Conservation (phyloP, 306 rosid species). For the Citrullus amarus region DNA sequence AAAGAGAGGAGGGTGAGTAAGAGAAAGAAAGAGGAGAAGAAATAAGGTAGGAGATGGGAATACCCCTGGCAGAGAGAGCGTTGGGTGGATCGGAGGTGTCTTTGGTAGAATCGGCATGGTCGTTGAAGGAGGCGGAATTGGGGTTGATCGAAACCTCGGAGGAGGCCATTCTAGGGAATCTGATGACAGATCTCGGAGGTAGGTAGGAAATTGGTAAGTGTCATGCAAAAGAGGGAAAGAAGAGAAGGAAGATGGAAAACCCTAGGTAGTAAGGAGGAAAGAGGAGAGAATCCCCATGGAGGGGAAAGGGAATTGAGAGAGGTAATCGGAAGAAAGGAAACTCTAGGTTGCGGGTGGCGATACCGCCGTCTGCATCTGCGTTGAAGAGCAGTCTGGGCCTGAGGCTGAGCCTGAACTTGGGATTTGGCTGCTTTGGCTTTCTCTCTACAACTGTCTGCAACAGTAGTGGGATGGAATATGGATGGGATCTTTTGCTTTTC, state of each 20-base stretch:
- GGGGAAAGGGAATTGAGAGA: neutral
- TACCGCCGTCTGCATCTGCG: neutral
- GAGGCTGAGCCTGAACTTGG: neutral
- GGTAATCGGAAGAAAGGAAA: neutral
- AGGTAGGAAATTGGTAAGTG: slow-evolving; percentile 1
- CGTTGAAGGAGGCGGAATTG: slow-evolving; percentile 25
- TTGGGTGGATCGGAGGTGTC: slow-evolving; percentile 31
- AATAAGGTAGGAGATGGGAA: slow-evolving; percentile 13
- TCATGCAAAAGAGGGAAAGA: neutral
- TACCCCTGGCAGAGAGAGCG: slow-evolving; percentile 27
- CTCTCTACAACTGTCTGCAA: neutral
- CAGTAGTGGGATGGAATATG: neutral
- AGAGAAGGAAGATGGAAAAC: neutral
- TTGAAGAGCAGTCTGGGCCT: too few relatives aligned
- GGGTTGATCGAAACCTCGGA: slow-evolving; percentile 53
- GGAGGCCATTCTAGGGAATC: slow-evolving; percentile 35
- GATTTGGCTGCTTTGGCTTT: too few relatives aligned
- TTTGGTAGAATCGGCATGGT: slow-evolving; percentile 20
- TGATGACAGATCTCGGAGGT: slow-evolving; percentile 50
- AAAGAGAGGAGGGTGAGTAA: neutral
- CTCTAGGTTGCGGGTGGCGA: neutral
- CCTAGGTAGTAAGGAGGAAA: neutral
- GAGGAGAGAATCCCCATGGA: neutral
- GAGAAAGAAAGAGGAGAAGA: neutral
- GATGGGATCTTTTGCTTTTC: neutral